Percentiles rank a stretch among this genome's conserved stretches.
These are phyloP conservation scores for Alternaria rosae DNA, from an alignment of 2,329 filamentous ascomycete genomes.

Conservation along the genomic window DNA sequence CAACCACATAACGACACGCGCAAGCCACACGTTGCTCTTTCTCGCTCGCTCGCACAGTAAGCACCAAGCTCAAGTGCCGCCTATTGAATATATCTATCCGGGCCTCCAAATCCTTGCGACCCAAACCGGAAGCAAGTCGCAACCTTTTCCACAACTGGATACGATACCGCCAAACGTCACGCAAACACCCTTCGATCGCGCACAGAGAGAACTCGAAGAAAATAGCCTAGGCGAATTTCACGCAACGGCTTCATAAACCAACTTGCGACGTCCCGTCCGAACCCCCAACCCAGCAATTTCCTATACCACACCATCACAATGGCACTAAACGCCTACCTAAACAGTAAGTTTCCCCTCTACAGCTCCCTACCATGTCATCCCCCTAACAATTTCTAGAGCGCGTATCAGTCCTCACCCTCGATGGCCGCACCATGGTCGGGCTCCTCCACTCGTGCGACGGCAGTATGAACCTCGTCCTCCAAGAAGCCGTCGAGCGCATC, in stretches of 20 bases:
- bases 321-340: slow-evolving; percentile 54
- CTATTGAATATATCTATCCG: not conserved
- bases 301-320: slow-evolving; percentile 31
- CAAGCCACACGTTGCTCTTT: not conserved
- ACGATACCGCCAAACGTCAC: not conserved
- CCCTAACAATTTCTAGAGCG: slow-evolving; percentile 68
- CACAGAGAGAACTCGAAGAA: not conserved
- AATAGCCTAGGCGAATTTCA: accelerated
- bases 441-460: slow-evolving; percentile 87
- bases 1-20: not conserved
- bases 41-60: not conserved
- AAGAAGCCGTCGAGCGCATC: slow-evolving; percentile 84
- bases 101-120: too few relatives aligned
- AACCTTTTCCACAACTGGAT: not conserved
- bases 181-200: not conserved
- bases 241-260: not conserved
- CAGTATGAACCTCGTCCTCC: slow-evolving; percentile 89
- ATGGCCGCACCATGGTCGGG: slow-evolving; percentile 80
- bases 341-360: slow-evolving; percentile 41
- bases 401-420: slow-evolving; percentile 88
- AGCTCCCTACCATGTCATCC: not conserved
- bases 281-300: not conserved
- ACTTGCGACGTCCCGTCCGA: not conserved
- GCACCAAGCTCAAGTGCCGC: too few relatives aligned
- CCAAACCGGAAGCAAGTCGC: not conserved